Conservation (phyloP, 176 grass and related monocot genomes). For the Triticum dicoccoides region DNA sequence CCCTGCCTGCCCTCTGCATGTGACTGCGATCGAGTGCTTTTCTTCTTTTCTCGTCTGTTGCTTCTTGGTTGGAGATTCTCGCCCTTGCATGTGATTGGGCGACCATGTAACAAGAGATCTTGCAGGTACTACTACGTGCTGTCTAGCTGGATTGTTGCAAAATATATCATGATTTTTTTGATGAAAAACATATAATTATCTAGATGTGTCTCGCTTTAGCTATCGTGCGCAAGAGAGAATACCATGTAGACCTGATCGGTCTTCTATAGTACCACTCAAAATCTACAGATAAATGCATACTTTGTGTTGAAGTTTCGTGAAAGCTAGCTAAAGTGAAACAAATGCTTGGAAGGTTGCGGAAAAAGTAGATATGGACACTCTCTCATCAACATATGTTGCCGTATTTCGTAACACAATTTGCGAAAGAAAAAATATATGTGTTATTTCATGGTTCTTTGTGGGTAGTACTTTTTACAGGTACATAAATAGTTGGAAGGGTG, state of each 20-base stretch:
- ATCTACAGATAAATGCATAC: neutral
- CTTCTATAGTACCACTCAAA: neutral
- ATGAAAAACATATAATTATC: neutral
- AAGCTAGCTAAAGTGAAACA: neutral
- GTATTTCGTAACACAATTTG: no score
- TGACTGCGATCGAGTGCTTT: constrained; percentile 26
- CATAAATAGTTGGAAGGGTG: no score
- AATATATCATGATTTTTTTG: neutral
- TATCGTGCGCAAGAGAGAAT: neutral
- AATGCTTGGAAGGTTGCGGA: neutral
- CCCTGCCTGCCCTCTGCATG: neutral
- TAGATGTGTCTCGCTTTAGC: neutral
- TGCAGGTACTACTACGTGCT: neutral
- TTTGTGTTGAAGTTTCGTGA: neutral
- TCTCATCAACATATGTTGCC: no score
- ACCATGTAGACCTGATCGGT: neutral
- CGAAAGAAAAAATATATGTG: no score
- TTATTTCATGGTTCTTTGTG: neutral
- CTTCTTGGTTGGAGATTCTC: constrained; percentile 45
- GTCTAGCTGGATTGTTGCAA: neutral
- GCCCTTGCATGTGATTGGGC: constrained; percentile 13
- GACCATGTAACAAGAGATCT: constrained; percentile 11
- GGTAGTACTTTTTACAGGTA: no score
- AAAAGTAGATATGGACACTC: neutral
- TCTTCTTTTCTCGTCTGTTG: constrained; percentile 28